Base-by-base conservation (phyloP, 179 eudicot genomes). In the Silene noctiflora region DNA sequence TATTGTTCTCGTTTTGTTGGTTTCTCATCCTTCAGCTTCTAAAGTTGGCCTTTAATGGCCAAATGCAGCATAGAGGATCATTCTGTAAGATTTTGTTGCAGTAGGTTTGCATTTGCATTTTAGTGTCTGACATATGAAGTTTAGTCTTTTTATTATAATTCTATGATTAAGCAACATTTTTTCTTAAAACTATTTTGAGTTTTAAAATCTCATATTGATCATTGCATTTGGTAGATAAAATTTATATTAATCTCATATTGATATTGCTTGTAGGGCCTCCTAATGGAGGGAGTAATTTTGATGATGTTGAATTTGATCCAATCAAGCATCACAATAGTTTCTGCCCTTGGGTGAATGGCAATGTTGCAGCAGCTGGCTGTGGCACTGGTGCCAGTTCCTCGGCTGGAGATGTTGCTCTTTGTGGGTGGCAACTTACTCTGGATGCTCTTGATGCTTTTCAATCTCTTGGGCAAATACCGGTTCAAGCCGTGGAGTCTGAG, bases 271-370 rank as follows among this genome's bases (percentile, higher is more conserved):
- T 76, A 93, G 98, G 92, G 75, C 96, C 87, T 80, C 95, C 97
- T 24, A 91, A 88, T 82, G 99, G 91, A 39, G 96, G 85, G 73
- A 95, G 90, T 86, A 93, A 90, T 82, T 91, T 89, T 77, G 99
- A 89, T 44, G 88, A 87, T 72, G 85, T 83, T 62, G 98, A 91
- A 78, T 95, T 95, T 83, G 98, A 95, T 86, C 98, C 98, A 79
- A 90, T 94, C 39, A 92, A 87, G 87, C 87, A 90, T 77, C 98
- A 92, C 73, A 91, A 93, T 81, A 87, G 83, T 81, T 95, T 85
- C 82, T 95, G 99, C 78, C 98, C 99, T 69, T 95, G 99, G 99
- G 98, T 95, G 72, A 95, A 95, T 73, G 98, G 94, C 29, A 93
- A 95, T 83, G 99, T 95, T 83, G 99, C 99, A 55, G 98, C 98